phyloP scores from a whole-genome alignment of 2,329 filamentous ascomycete species.

The Fusarium albidum region DNA sequence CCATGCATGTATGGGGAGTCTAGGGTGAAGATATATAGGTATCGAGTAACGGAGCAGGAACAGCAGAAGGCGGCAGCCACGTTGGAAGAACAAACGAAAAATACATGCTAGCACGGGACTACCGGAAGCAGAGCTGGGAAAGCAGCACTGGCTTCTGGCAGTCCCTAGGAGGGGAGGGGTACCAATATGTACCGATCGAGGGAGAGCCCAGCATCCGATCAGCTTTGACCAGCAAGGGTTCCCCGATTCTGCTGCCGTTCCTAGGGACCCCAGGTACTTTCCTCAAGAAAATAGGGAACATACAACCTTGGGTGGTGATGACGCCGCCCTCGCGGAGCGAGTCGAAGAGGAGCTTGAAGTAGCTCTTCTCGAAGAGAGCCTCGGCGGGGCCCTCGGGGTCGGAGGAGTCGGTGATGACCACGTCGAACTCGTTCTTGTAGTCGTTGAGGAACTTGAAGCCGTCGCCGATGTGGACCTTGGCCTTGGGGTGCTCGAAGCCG shows the following conservation, averaged over 20 bases:
- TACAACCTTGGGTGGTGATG: conserved; percentile 99
- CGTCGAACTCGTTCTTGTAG: conserved; percentile 97
- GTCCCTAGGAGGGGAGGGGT: conserved; percentile 43
- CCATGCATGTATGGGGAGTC: conserved; percentile 2
- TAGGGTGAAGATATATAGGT: conserved; percentile 11
- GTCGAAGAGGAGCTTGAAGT: conserved; percentile 92
- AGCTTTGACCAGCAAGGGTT: conserved; percentile 32
- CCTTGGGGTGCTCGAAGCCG: conserved; percentile 93
- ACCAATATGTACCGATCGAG: conserved; percentile 39
- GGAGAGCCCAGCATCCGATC: conserved; percentile 24
- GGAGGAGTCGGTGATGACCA: conserved; percentile 99
- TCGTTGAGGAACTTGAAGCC: conserved; percentile 98
- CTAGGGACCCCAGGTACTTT: conserved; percentile 49
- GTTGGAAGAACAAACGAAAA: conserved; percentile 17
- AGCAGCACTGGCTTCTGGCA: conserved; percentile 51
- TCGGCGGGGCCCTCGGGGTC: conserved; percentile 97
- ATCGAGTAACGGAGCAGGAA: conserved; percentile 32
- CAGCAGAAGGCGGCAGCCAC: conserved; percentile 32
- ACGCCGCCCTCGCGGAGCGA: conserved; percentile 95
- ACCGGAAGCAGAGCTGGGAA: conserved; percentile 48
- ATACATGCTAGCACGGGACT: conserved; percentile 46
- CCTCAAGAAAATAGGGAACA: conserved; percentile 73
- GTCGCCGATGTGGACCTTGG: conserved; percentile 91
- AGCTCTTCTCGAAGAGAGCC: conserved; percentile 97
- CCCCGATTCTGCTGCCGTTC: conserved; percentile 43